These are phyloP conservation scores for Fusarium hostae DNA, from an alignment of 2,329 filamentous ascomycete genomes.

Conservation along the genomic window DNA sequence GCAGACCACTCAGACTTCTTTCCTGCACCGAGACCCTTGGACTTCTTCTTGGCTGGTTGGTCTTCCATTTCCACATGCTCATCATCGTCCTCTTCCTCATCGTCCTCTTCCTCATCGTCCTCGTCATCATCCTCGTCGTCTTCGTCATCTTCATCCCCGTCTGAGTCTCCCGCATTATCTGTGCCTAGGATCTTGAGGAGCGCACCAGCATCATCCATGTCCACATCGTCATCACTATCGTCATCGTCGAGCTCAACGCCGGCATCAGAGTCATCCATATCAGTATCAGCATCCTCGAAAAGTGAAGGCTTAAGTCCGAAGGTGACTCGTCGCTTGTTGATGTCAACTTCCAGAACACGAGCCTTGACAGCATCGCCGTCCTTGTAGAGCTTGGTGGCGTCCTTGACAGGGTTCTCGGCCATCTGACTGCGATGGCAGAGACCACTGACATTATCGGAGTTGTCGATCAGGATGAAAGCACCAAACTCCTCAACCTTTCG, in stretches of 20 bases:
- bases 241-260: conserved; percentile 61
- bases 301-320: conserved; percentile 95
- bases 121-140: conserved; percentile 51
- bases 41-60: conserved; percentile 50
- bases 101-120: conserved; percentile 54
- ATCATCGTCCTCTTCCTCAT: conserved; percentile 51
- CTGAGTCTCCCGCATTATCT: conserved; percentile 57
- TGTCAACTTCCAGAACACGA: conserved; percentile 82
- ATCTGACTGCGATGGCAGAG: conserved; percentile 93
- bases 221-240: conserved; percentile 62
- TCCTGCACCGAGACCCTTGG: conserved; percentile 57
- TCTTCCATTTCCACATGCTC: conserved; percentile 55
- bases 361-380: conserved; percentile 96
- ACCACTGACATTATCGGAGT: conserved; percentile 88
- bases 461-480: conserved; percentile 91
- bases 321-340: conserved; percentile 79
- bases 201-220: conserved; percentile 59
- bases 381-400: conserved; percentile 89
- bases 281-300: conserved; percentile 73
- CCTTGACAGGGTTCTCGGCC: conserved; percentile 82
- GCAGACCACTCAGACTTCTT: conserved; percentile 93
- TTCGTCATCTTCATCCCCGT: conserved; percentile 52
- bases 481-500: conserved; percentile 95
- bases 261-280: conserved; percentile 61
- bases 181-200: conserved; percentile 58